Base-by-base conservation (phyloP, 1,139 yeast genomes). In the Suhomyces guaymorum region DNA sequence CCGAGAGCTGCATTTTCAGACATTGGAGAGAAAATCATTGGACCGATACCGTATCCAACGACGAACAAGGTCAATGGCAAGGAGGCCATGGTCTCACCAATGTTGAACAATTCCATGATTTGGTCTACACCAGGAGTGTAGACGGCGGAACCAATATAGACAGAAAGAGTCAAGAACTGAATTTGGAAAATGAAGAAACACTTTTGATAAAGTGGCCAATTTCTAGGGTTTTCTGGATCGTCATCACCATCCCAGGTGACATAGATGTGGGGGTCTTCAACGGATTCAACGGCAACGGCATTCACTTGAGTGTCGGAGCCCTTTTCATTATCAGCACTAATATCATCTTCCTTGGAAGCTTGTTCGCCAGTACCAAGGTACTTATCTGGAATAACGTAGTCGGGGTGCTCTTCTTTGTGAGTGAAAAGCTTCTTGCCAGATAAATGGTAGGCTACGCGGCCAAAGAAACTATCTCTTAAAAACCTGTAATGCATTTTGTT, bases 101-200 rank as follows among this genome's bases (percentile, higher is more conserved):
- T 46, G 5, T 59, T 37, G 26, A 54, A 69, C 46, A 57, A 49
- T 14, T 33, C 53, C 55, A 47, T 55, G 18, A 66, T 52, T 21
- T 57, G 48, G 5, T 54, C 54, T 15, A 62, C 40, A 11, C 81
- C 82, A 0, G 86, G 83, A 1, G 84, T 72, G 46, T 74, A 78
- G 16, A 78, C 72, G 1, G 85, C 78, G 1, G 84, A 68, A 4
- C 79, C 82, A 70, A 78, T 74, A 47, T 80, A 80, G 3, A 78
- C 79, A 4, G 74, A 62, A 4, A 66, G 55, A 2, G 84, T 76
- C 37, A 80, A 59, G 24, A 75, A 37, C 30, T 70, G 64, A 19
- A 75, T 60, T 38, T 69, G 59, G 6, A 66, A 12, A 1, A 69
- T 55, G 26, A 75, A 63, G 15, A 72, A 34, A 0, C 57, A 32